Conservation (phyloP, 345 rosid genomes). For the Barbarea vulgaris region DNA sequence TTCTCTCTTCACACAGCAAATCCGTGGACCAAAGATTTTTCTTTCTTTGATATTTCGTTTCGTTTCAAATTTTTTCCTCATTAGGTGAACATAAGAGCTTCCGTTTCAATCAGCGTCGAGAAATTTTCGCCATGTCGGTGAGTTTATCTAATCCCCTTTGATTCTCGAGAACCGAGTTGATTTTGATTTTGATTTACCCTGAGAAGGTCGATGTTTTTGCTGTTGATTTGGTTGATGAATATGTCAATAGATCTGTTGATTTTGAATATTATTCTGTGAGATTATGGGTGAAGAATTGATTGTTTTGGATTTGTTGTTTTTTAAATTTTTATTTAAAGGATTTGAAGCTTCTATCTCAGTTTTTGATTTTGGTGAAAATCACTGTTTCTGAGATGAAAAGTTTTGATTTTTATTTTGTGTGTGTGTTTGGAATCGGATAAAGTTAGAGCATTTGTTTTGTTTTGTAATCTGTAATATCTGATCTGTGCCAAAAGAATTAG, state of each 20-base stretch:
- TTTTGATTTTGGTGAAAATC: neutral
- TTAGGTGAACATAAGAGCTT: neutral
- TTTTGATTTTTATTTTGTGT: neutral
- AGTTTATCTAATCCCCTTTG: neutral
- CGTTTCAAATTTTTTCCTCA: constrained; percentile 23
- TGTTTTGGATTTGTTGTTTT: neutral
- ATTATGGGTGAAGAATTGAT: neutral
- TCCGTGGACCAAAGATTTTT: constrained; percentile 29
- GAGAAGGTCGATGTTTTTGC: neutral
- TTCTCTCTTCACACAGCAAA: constrained; percentile 25
- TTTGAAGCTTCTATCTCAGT: neutral
- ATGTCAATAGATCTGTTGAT: constrained; percentile 36
- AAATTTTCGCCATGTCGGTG: constrained; percentile 34
- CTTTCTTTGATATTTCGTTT: neutral
- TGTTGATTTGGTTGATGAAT: constrained; percentile 8
- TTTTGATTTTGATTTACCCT: neutral
- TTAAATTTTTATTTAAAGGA: neutral
- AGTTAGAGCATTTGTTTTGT: neutral
- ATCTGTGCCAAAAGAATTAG: neutral
- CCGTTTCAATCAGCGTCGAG: constrained; percentile 20
- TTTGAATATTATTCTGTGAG: neutral
- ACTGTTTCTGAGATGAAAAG: constrained; percentile 5
- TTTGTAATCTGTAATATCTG: neutral
- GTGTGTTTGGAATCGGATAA: neutral
- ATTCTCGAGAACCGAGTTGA: neutral